These are phyloP conservation scores for Barnettozyma sucrosica DNA, from an alignment of 805 yeast genomes.

Conservation along the genomic window DNA sequence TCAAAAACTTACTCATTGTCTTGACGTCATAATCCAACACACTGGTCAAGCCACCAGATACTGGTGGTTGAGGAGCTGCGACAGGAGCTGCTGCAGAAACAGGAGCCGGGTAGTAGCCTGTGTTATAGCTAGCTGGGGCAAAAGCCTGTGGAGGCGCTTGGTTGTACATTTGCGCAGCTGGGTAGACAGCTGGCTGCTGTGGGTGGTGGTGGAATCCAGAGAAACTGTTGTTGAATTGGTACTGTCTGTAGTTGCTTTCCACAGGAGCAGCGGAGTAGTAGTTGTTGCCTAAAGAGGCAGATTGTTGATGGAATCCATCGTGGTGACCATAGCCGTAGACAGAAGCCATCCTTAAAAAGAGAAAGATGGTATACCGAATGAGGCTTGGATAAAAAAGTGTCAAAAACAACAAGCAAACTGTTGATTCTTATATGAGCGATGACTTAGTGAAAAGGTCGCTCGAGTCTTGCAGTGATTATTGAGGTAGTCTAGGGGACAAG, in stretches of 20 bases:
- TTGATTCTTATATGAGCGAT: conserved; percentile 26
- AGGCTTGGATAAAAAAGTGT: not conserved
- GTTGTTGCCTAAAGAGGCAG: conserved; percentile 4
- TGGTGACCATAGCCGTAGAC: conserved; percentile 18
- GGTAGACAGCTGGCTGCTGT: conserved; percentile 8
- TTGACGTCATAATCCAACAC: conserved; percentile 75
- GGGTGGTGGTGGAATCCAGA: conserved; percentile 4
- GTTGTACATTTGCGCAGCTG: not conserved
- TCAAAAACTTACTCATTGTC: conserved; percentile 73
- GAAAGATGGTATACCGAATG: not conserved
- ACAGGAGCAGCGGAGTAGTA: not conserved
- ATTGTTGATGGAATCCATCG: conserved; percentile 8
- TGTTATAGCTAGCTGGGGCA: conserved; percentile 4
- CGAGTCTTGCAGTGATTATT: not conserved
- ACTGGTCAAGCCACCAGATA: conserved; percentile 67
- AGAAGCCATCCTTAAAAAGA: conserved; percentile 16
- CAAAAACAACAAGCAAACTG: not conserved
- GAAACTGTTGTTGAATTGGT: conserved; percentile 1
- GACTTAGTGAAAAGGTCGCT: conserved; percentile 40
- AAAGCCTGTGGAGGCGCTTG: conserved; percentile 9
- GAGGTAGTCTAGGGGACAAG: not conserved
- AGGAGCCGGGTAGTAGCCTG: conserved; percentile 9
- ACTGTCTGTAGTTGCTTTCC: not conserved
- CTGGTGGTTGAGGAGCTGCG: conserved; percentile 14
- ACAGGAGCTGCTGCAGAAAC: conserved; percentile 5